These are phyloP conservation scores for Vitis hybrid DNA, from an alignment of 177 flowering plant species.

Conservation along the genomic window DNA sequence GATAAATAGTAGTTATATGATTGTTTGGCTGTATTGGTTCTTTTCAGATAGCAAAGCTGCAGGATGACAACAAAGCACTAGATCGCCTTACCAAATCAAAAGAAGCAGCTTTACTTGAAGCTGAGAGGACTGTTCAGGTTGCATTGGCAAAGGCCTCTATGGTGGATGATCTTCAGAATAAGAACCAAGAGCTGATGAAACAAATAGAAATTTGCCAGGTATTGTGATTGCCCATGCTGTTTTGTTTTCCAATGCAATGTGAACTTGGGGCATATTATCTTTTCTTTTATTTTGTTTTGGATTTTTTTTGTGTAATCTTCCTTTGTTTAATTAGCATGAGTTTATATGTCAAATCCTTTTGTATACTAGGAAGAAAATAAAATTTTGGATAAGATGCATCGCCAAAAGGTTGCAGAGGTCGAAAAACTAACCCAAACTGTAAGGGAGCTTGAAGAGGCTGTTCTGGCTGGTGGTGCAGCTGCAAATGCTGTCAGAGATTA, in stretches of 20 bases:
- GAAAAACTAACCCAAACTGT: conserved; percentile 86
- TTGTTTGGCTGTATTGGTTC: not conserved
- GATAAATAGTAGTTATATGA: not conserved
- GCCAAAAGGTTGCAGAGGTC: conserved; percentile 88
- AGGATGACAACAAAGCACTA: conserved; percentile 86
- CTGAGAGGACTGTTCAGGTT: conserved; percentile 78
- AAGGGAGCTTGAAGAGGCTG: conserved; percentile 81
- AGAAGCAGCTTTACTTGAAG: conserved; percentile 87
- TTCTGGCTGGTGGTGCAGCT: conserved; percentile 89
- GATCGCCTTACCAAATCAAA: conserved; percentile 89
- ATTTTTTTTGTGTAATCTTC: not conserved
- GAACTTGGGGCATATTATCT: not conserved
- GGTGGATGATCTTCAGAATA: conserved; percentile 91
- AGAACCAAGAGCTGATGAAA: conserved; percentile 85
- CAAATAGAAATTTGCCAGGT: conserved; percentile 94
- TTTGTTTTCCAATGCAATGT: not conserved
- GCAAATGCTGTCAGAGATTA: conserved; percentile 92
- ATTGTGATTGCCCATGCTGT: conserved; percentile 3
- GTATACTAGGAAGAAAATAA: conserved; percentile 59
- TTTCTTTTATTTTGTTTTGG: not conserved
- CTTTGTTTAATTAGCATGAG: not conserved
- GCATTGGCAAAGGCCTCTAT: conserved; percentile 92
- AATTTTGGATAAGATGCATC: conserved; percentile 80
- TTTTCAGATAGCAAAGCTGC: conserved; percentile 73
- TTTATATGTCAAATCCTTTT: conserved; percentile 2